A percentile compares a stretch with the other conserved stretches of the same genome.
Conservation (phyloP, 768 basidiomycete species). For the Phanerodontia chrysosporium region DNA sequence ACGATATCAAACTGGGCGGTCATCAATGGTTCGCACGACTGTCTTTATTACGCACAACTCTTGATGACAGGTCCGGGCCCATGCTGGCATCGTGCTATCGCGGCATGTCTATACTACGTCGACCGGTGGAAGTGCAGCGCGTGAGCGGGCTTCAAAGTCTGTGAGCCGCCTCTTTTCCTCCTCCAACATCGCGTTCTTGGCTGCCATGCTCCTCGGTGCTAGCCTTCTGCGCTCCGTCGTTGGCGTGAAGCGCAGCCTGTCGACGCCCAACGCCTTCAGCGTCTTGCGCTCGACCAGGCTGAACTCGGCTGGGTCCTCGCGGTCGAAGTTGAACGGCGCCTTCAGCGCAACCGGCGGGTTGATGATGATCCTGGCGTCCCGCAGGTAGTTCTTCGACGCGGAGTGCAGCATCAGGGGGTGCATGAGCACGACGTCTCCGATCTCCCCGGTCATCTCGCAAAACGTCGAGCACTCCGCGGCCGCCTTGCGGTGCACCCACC, state of each 20-base stretch:
- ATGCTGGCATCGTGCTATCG: no score
- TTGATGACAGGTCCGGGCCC: no score
- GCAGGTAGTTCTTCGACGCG: constrained; percentile 54
- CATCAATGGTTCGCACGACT: no score
- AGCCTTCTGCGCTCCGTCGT: constrained; percentile 44
- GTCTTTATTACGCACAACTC: no score
- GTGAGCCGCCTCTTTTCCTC: constrained; percentile 42
- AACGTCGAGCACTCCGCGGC: constrained; percentile 29
- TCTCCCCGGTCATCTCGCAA: constrained; percentile 53
- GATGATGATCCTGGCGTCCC: constrained; percentile 56
- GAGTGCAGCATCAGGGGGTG: constrained; percentile 66
- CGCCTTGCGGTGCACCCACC: constrained; percentile 42
- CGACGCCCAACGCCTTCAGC: constrained; percentile 46
- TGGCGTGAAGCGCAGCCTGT: constrained; percentile 40
- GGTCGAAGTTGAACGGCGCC: constrained; percentile 50
- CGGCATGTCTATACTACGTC: background rate
- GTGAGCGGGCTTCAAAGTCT: background rate
- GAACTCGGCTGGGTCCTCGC: constrained; percentile 41
- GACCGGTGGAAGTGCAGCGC: background rate
- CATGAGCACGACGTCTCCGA: constrained; percentile 61
- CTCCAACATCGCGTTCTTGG: constrained; percentile 45
- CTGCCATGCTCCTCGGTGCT: constrained; percentile 41
- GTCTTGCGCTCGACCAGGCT: constrained; percentile 61
- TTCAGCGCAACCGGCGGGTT: constrained; percentile 58
- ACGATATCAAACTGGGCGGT: no score